These are phyloP conservation scores for Ashbya aceris DNA, from an alignment of 1,139 yeast genomes.

Conservation along the genomic window DNA sequence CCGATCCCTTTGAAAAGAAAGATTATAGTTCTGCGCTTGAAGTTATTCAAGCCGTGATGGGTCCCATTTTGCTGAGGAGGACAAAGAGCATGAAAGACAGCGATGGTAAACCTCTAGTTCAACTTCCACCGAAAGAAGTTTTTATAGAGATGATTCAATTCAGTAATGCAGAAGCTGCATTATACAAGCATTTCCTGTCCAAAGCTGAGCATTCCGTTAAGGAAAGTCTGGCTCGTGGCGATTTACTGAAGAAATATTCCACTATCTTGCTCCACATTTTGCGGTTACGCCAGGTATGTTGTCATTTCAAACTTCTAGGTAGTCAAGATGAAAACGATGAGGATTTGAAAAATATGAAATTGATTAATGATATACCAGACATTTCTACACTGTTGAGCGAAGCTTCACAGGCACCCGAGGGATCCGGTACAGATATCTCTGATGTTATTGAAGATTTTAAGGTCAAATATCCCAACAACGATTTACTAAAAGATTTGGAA, in stretches of 20 bases:
- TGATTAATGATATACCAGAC: constrained; percentile 24
- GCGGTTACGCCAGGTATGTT: constrained; percentile 79
- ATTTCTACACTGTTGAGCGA: background rate
- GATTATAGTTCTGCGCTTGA: constrained; percentile 64
- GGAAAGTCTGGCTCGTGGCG: constrained; percentile 56
- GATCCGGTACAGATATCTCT: constrained; percentile 17
- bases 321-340: constrained; percentile 30
- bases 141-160: constrained; percentile 58
- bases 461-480: constrained; percentile 23
- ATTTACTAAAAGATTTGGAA: constrained; percentile 47
- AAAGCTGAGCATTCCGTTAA: constrained; percentile 61
- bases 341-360: constrained; percentile 31
- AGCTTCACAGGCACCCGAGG: too few relatives aligned
- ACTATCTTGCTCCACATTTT: constrained; percentile 76
- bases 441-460: constrained; percentile 32
- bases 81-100: constrained; percentile 76
- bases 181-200: constrained; percentile 64
- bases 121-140: constrained; percentile 68
- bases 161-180: constrained; percentile 51
- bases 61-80: constrained; percentile 74
- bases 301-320: constrained; percentile 62
- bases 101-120: constrained; percentile 69
- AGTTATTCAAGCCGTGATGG: constrained; percentile 74
- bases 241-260: constrained; percentile 63
- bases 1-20: constrained; percentile 74